Evolutionary conservation across 2,329 filamentous ascomycete genomes (phyloP), one percentile per base, ranked within the genome.

Genomic region (Fusarium floridanum): DNA sequence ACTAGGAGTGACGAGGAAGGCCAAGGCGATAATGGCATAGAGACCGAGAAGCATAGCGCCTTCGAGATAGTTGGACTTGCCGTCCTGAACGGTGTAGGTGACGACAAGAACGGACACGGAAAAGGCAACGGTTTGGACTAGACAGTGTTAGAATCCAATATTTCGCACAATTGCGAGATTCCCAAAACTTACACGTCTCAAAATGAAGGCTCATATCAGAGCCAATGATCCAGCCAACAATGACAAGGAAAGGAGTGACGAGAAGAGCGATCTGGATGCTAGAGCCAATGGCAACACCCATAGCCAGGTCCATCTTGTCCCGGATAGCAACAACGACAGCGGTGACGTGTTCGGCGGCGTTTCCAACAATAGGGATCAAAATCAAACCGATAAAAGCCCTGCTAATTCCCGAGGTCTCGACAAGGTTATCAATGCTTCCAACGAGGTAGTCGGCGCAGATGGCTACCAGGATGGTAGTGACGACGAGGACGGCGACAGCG

Each of bases 61-160:
- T 82, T 96, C 94, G 24, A 96, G 89, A 77, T 96, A 96, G 82
- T 96, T 97, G 16, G 91, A 94, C 82, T 93, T 94, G 78, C 94
- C 94, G 79, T 96, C 94, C 80, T 94, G 92, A 50, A 95, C 92
- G 4, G 89, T 93, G 82, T 91, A 95, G 66, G 90, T 94, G 37
- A 95, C 93, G 36, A 95, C 92, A 48, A 95, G 83, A 3, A 94
- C 92, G 11, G 92, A 93, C 63, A 95, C 87, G 66, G 93, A 93
- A 82, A 95, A 95, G 1, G 92, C 90, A 45, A 95, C 91, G 0
- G 93, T 95, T 84, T 95, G 92, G 78, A 95, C 87, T 89, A 27
- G 32, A 17, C 6, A 6, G 5, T 2, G 64, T 80, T 70, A 79
- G 76, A 39, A 63, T 20, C n/a, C 27, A 29, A 17, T 36, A n/a